Conservation (phyloP, 345 rosid genomes). For the Moringa oleifera region DNA sequence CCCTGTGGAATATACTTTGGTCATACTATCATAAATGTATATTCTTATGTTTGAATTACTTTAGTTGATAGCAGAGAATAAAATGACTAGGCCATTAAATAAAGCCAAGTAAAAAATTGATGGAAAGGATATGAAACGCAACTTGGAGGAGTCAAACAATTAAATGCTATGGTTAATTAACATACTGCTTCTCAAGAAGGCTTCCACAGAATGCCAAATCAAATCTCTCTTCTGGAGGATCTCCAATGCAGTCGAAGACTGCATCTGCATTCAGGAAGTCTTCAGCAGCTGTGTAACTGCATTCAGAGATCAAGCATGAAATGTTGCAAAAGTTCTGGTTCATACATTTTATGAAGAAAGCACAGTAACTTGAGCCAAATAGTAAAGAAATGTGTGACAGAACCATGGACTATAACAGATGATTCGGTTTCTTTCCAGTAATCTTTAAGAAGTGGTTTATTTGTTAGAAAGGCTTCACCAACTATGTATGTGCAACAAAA, state of each 20-base stretch:
- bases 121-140: neutral
- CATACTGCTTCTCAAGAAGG: constrained; percentile 81
- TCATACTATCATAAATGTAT: no score
- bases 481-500: no score
- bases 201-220: constrained; percentile 72
- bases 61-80: no score
- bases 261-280: constrained; percentile 87
- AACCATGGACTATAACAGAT: no score
- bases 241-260: constrained; percentile 87
- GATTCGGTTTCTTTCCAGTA: no score
- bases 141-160: neutral
- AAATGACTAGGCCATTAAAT: no score
- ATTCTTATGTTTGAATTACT: no score
- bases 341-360: neutral
- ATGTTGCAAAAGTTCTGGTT: neutral
- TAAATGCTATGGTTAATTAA: constrained; percentile 16
- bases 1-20: no score
- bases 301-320: neutral
- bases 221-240: constrained; percentile 86
- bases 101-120: neutral
- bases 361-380: no score
- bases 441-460: no score
- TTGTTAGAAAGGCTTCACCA: no score
- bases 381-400: no score
- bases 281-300: constrained; percentile 86